A percentile compares a stretch with the other conserved stretches of the same genome.
Conservation (phyloP, 192 early-diverging fungal species). For the Umbelopsis isabellina region DNA sequence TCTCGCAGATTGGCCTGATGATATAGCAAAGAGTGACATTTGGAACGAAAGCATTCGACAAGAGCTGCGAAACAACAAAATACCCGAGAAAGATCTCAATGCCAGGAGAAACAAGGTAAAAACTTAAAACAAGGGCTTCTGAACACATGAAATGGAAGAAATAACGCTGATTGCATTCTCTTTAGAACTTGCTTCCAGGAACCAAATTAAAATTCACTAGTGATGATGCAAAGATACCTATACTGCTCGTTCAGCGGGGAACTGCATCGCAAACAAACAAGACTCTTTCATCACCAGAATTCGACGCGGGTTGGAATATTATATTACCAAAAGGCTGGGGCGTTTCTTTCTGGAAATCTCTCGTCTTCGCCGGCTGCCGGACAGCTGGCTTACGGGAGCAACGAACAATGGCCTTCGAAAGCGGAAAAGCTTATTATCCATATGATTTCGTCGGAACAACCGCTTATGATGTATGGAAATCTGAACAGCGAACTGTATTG, state of each 20-base stretch:
- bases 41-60: conserved; percentile 62
- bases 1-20: conserved; percentile 61
- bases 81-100: conserved; percentile 62
- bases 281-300: conserved; percentile 48
- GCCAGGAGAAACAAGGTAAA: conserved; percentile 44
- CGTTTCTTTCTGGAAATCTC: conserved; percentile 84
- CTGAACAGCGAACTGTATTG: conserved; percentile 35
- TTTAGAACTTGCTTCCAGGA: conserved; percentile 72
- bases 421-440: conserved; percentile 76
- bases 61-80: conserved; percentile 42
- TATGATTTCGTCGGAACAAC: conserved; percentile 80
- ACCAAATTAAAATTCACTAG: conserved; percentile 55
- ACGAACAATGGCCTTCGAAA: conserved; percentile 74
- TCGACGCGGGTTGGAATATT: conserved; percentile 68
- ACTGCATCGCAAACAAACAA: conserved; percentile 30
- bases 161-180: neutral
- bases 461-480: conserved; percentile 58
- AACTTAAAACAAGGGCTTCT: neutral
- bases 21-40: conserved; percentile 50
- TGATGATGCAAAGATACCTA: conserved; percentile 70
- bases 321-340: conserved; percentile 83
- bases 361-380: conserved; percentile 87
- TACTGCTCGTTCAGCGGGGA: conserved; percentile 83
- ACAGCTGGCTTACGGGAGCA: conserved; percentile 79
- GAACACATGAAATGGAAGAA: neutral